Base-by-base conservation (phyloP, 106 monocot species). In the Dendrobium catenatum region DNA sequence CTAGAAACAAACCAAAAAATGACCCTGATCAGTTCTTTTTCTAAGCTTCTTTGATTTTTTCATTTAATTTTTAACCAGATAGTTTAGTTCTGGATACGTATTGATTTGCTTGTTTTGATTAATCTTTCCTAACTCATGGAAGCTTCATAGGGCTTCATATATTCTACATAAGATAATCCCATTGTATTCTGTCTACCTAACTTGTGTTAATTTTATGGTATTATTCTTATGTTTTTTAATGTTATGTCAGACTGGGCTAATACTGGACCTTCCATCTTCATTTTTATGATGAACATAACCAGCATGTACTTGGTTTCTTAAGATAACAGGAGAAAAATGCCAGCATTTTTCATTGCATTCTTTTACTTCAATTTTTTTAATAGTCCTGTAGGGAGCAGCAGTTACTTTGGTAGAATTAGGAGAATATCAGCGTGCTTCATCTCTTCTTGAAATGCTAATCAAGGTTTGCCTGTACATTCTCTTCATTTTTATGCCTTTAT, bases 341-440 rank as follows among this genome's bases (percentile, higher is more conserved):
- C n/a, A n/a, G 5, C 11, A 22, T 64, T 64, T 64, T 4, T 64
- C 22, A 24, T 64, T 3, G 22, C 20, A 64, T 24, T 64, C 24
- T 31, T 37, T 9, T 70, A 70, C 31, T 31, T 70, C 26, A 31
- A 70, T 70, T 70, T 70, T 82, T 82, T 47, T 49, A 42, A 43
- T 37, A 43, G 80, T 81, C 74, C 66, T 80, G 56, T 84, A 97
- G 94, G 96, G 96, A 22, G 90, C 90, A 81, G 90, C 92, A 77
- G 89, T 92, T 18, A 92, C 94, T 19, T 82, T 87, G 75, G 89
- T 83, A 70, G 90, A 92, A 74, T 84, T 97, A 70, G 94, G 96
- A 78, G 88, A 94, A 58, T 97, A 92, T 83, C 83, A 88, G 75
- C 80, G 84, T 68, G 90, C 96, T 37, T 87, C 90, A 78, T 51